A percentile compares a stretch with the other conserved stretches of the same genome.
Conservation (phyloP, 352 stramenopile species). For the Albugo laibachii region DNA sequence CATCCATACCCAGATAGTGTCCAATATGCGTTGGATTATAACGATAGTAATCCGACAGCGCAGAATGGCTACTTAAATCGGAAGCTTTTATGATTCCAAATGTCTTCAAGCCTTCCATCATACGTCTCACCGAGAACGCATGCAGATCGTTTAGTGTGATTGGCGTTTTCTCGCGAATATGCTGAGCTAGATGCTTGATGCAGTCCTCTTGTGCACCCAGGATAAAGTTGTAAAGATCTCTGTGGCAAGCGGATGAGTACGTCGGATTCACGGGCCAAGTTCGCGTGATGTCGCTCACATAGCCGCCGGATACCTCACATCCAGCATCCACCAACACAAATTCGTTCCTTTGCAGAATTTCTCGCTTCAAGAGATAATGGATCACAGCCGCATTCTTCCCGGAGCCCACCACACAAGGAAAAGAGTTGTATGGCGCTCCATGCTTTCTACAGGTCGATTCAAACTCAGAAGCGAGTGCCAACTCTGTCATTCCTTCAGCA, state of each 20-base stretch:
- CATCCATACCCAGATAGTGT: constrained; percentile 71
- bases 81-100: constrained; percentile 32
- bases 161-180: constrained; percentile 21
- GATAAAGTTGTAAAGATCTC: constrained; percentile 49
- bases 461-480: constrained; percentile 49
- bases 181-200: constrained; percentile 21
- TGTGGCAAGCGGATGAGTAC: constrained; percentile 21
- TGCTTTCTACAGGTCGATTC: constrained; percentile 52
- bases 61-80: constrained; percentile 12
- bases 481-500: constrained; percentile 35
- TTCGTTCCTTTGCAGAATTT: constrained; percentile 29
- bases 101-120: constrained; percentile 39
- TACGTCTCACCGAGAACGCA: constrained; percentile 43
- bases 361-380: constrained; percentile 62
- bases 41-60: constrained; percentile 38
- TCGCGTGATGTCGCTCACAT: constrained; percentile 67
- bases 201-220: constrained; percentile 63
- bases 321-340: constrained; percentile 72
- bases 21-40: constrained; percentile 78
- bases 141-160: constrained; percentile 60
- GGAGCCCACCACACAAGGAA: constrained; percentile 62
- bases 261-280: constrained; percentile 42
- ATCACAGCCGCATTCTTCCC: constrained; percentile 65
- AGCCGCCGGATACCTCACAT: constrained; percentile 57
- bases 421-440: constrained; percentile 56